Conservation (phyloP, 2,329 filamentous ascomycete species). For the Stagonosporopsis cucurbitacearum region DNA sequence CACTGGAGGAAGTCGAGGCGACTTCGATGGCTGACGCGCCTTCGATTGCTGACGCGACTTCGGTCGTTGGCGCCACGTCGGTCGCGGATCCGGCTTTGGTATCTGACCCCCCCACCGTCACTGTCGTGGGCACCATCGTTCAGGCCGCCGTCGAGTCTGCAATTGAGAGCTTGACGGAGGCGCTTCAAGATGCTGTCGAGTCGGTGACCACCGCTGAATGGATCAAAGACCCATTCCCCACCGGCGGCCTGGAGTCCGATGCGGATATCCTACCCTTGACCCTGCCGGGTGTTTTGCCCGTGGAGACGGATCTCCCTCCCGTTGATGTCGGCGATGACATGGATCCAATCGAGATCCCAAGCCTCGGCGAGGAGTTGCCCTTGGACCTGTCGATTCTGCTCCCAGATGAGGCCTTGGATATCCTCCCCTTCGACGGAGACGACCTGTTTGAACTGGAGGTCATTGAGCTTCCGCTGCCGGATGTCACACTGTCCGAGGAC, state of each 20-base stretch:
- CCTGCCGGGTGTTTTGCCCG: constrained; percentile 3
- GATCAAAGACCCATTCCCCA: too few species aligned
- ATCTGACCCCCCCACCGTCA: constrained; percentile 1
- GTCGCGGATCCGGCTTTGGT: too few species aligned
- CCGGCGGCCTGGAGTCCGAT: constrained; percentile 1
- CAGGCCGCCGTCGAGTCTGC: constrained; percentile 1
- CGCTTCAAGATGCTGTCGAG: neutral
- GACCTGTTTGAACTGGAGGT: too few species aligned
- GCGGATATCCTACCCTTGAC: constrained; percentile 8
- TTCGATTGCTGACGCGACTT: neutral
- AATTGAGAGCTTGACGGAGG: constrained; percentile 2
- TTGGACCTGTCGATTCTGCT: neutral
- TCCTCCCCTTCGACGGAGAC: neutral
- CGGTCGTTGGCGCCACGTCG: too few species aligned
- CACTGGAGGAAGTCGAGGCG: neutral
- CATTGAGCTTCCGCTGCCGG: constrained; percentile 1
- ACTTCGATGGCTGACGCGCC: neutral
- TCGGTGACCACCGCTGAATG: neutral
- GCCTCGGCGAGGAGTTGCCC: too few species aligned
- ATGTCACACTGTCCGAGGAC: neutral
- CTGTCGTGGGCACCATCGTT: constrained; percentile 12
- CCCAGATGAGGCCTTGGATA: too few species aligned
- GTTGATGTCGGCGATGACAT: neutral
- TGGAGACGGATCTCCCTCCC: constrained; percentile 7
- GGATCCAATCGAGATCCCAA: neutral